These are phyloP conservation scores for Penicillium robsamsonii DNA, from an alignment of 495 filamentous ascomycete species.

Conservation along the genomic window DNA sequence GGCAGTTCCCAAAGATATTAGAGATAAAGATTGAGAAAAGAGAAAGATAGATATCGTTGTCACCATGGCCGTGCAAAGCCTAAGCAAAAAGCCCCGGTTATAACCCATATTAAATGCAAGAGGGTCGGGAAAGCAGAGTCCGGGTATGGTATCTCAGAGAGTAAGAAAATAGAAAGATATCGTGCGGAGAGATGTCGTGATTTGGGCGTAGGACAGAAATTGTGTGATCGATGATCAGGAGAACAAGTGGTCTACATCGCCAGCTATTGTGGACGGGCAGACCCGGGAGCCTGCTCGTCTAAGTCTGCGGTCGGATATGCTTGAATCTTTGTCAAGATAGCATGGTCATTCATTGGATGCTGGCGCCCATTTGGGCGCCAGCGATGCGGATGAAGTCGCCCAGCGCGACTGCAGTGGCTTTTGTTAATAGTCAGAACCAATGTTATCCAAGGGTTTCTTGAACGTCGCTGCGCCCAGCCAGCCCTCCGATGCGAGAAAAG, in stretches of 20 bases:
- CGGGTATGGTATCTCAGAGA: slow-evolving; percentile 9
- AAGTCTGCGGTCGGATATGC: slow-evolving; percentile 4
- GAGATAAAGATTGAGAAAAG: slow-evolving; percentile 7
- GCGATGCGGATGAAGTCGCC: slow-evolving; percentile 1
- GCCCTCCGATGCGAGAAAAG: slow-evolving; percentile 10
- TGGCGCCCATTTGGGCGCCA: not conserved
- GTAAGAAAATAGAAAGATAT: slow-evolving; percentile 3
- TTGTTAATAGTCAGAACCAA: slow-evolving; percentile 14
- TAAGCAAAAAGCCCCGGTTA: slow-evolving; percentile 12
- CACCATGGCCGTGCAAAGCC: slow-evolving; percentile 24
- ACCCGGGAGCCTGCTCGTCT: slow-evolving; percentile 1
- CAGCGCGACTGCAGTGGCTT: slow-evolving; percentile 18
- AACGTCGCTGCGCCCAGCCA: slow-evolving; percentile 15
- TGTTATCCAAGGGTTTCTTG: not conserved
- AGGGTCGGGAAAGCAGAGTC: slow-evolving; percentile 7
- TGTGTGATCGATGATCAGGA: slow-evolving; percentile 5
- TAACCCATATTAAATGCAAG: slow-evolving; percentile 11
- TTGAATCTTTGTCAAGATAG: not conserved
- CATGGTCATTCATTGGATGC: slow-evolving; percentile 9
- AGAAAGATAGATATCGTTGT: slow-evolving; percentile 11
- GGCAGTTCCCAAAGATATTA: slow-evolving; percentile 16
- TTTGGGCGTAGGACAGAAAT: slow-evolving; percentile 1
- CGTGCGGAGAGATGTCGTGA: slow-evolving; percentile 1
- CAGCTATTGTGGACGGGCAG: slow-evolving; percentile 7
- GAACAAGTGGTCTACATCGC: slow-evolving; percentile 8